Base-by-base conservation (phyloP, 2,329 filamentous ascomycete species). In the Leptographium lundbergii region DNA sequence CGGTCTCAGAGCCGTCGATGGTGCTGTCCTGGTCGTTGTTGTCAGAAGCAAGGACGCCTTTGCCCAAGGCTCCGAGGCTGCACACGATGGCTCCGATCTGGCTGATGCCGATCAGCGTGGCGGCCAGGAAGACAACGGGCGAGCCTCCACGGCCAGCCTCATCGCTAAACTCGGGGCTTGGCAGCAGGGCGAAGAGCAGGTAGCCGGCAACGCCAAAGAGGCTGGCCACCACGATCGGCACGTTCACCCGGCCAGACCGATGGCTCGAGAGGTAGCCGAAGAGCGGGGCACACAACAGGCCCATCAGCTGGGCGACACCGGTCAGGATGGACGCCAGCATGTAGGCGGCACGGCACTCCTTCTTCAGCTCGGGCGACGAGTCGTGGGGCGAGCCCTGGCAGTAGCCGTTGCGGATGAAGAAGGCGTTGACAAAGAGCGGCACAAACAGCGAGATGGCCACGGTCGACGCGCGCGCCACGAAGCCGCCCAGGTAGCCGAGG, bases 71-170 rank as follows among this genome's bases (percentile, higher is more conserved):
- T 0, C 89, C 91, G n/a, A 99, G 80, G 63, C 89, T 95, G 73
- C 91, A 96, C 0, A 99, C 94, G 61, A 99, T 97, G 13, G 91
- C 88, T 2, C 92, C 94, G 62, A 99, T 97, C 72, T 99, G 94
- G 67, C 89, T 95, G 67, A 96, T 82, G 17, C 94, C 94, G 47
- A 97, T 83, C 22, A 96, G 73, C 0, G 86, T 82, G 50, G 91
- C 89, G 19, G 92, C 81, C 14, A 91, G 63, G 68, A 95, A 91
- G 19, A 96, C 84, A 13, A 74, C 76, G 0, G 82, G 79, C 39
- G 78, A 82, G 22, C 88, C 89, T 39, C 88, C 83, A 29, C 86
- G 77, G 4, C 84, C 85, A 34, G 83, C 75, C 0, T 80, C 74
- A 60, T 86, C 68, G 60, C 79, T 81, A 59, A 84, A 84, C 67